These are phyloP conservation scores for Phycomyces blakesleeanus DNA, from an alignment of 192 early-diverging fungal species.

Conservation along the genomic window DNA sequence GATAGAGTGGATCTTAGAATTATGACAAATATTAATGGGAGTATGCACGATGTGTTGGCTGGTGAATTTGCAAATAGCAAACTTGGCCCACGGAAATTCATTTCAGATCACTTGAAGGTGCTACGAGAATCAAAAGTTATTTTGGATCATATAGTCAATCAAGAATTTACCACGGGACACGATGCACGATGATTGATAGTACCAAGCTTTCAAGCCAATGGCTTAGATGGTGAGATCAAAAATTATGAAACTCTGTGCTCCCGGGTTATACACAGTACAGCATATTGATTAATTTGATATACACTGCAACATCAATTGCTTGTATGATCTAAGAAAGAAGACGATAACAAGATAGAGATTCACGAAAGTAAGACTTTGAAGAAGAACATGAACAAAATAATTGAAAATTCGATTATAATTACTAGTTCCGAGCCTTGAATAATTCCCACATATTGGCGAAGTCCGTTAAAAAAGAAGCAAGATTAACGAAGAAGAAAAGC, in stretches of 20 bases:
- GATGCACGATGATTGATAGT: background rate
- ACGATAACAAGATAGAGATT: background rate
- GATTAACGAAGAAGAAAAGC: background rate
- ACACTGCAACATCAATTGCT: background rate
- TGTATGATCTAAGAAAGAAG: background rate
- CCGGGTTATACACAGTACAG: background rate
- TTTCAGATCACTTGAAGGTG: background rate
- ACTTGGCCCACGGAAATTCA: background rate
- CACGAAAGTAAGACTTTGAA: background rate
- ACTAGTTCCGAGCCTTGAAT: background rate
- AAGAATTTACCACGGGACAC: background rate
- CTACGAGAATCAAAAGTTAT: background rate
- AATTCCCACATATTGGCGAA: background rate
- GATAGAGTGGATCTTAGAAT: background rate
- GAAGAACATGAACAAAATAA: background rate
- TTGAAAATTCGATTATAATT: conserved; percentile 1
- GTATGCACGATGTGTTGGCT: background rate
- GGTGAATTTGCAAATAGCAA: background rate
- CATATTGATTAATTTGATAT: background rate
- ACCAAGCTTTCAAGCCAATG: background rate
- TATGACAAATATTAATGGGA: background rate
- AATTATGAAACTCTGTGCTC: background rate
- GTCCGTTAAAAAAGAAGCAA: background rate
- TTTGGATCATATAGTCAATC: background rate
- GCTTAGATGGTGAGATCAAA: conserved; percentile 1